Evolutionary conservation across 495 filamentous ascomycete genomes (phyloP).

Genomic region (Pyronema omphalodes): DNA sequence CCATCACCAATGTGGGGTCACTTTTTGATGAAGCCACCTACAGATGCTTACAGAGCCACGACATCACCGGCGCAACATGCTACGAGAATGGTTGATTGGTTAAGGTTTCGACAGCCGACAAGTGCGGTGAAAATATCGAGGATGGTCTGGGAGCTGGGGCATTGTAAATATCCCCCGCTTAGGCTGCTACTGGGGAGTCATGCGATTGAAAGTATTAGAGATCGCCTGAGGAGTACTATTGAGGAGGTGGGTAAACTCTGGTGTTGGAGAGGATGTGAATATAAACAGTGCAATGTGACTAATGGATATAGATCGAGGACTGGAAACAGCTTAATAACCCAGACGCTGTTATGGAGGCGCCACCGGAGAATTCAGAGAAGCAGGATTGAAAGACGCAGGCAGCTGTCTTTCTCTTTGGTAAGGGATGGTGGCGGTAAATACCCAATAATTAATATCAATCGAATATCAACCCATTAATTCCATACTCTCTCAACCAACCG

Average conservation of each 20-base stretch:
- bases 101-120: conserved; percentile 77
- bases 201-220: conserved; percentile 85
- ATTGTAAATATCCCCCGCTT: conserved; percentile 79
- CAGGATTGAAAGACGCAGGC: background rate
- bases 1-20: conserved; percentile 58
- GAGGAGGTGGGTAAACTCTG: conserved; percentile 47
- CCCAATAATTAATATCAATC: too few species aligned
- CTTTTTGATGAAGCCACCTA: conserved; percentile 73
- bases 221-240: conserved; percentile 70
- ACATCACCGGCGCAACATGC: conserved; percentile 75
- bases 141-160: conserved; percentile 86
- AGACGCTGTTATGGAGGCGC: conserved; percentile 19
- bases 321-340: conserved; percentile 58
- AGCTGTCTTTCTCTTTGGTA: too few species aligned
- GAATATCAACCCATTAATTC: too few species aligned
- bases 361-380: conserved; percentile 1
- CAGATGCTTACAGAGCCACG: conserved; percentile 57
- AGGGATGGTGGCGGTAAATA: too few species aligned
- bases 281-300: background rate
- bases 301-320: conserved; percentile 36
- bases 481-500: too few species aligned
- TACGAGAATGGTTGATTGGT: conserved; percentile 86
- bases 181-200: conserved; percentile 73
- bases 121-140: conserved; percentile 89
- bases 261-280: background rate